Conservation (phyloP, 2,329 filamentous ascomycete genomes). For the Cordyceps cicadae region DNA sequence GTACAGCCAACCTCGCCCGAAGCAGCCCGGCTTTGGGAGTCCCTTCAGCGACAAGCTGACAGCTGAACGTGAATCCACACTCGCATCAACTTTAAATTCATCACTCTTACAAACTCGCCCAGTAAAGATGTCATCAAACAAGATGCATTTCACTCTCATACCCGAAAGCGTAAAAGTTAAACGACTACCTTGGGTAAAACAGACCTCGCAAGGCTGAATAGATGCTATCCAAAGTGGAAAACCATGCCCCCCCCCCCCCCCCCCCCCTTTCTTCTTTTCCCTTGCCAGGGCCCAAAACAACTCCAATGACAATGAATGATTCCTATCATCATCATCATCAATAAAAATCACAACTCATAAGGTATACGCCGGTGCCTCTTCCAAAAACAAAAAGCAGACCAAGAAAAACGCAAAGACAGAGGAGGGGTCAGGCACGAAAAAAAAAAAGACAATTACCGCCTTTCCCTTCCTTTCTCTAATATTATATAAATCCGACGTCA, state of each 20-base stretch:
- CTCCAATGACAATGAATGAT: not conserved
- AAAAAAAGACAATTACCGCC: not conserved
- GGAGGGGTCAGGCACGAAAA: not conserved
- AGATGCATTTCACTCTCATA: not conserved
- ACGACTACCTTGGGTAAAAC: not conserved
- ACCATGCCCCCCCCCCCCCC: not conserved
- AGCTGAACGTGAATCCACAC: not conserved
- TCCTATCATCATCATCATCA: not conserved
- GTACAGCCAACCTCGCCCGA: not conserved
- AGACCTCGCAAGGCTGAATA: not conserved
- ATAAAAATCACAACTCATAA: not conserved
- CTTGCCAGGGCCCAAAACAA: not conserved
- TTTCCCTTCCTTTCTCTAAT: not conserved
- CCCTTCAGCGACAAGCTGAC: too few species aligned
- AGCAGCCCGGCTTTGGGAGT: too few species aligned
- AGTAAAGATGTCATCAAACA: not conserved
- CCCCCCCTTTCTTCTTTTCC: not conserved
- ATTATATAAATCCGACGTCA: not conserved
- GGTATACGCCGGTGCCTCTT: not conserved
- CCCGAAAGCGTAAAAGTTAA: not conserved
- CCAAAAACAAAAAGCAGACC: not conserved
- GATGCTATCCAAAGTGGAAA: not conserved
- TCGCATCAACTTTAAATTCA: not conserved
- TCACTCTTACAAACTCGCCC: not conserved
- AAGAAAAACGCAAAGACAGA: not conserved